Evolutionary conservation across 345 rosid genomes (phyloP), one percentile per base, ranked within the genome.

Genomic region (Abelmoschus esculentus): DNA sequence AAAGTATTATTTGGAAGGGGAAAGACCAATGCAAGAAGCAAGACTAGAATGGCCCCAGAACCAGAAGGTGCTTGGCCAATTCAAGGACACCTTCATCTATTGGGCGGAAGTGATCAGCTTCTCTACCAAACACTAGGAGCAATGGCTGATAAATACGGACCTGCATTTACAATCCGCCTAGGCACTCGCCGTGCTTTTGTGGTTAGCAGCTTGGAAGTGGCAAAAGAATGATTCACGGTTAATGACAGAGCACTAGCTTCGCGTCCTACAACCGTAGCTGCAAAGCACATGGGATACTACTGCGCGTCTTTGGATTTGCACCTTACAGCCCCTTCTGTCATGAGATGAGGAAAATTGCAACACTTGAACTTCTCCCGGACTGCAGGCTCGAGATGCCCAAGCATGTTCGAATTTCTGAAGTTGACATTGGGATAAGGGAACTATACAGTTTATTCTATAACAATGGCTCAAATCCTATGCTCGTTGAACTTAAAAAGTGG

Each of bases 401-500:
- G 47, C 46, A 46, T 26, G 76, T 73, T 13, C 52, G 72, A 2
- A 70, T 22, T 29, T 44, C 56, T 11, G 72, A 69, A 56, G 53
- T 69, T 9, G 54, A 55, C 17, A 55, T 42, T 11, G 64, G 52
- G 10, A 38, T 75, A 1, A 70, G 71, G 55, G 73, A 72, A 3
- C 44, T 81, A 29, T 66, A 77, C 63, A 47, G 7, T 17, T 52
- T 2, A 14, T 75, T 79, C 74, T 19, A 9, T 14, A 13, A 47
- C 55, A 22, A 7, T 59, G 69, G 66, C 9, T 40, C 73, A 7
- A 36, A 34, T n/a, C 32, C 17, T n/a, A 59, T 67, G 19, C 57
- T 52, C 61, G 72, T 82, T 7, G 83, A 82, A 4, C 72, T 80
- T 74, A 73, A 71, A 29, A 66, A 50, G 47, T 81, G 80, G 82